phyloP scores from a whole-genome alignment of 176 grass and related monocot species.

The Luzula sylvatica region DNA sequence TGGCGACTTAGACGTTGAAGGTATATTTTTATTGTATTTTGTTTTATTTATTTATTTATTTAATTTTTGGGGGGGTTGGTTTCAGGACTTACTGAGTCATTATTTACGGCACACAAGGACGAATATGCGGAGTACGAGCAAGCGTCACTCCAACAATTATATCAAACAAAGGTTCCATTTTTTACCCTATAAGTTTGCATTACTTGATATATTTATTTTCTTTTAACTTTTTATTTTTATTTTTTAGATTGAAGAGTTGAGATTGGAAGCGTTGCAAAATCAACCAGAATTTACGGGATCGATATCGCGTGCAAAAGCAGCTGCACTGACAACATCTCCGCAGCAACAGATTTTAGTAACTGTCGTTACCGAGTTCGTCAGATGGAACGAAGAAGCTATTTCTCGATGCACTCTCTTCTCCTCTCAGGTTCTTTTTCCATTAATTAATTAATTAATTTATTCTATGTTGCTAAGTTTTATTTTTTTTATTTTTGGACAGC shows the following conservation, averaged over 20 bases:
- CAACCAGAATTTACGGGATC: conserved; percentile 83
- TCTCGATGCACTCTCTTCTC: conserved; percentile 86
- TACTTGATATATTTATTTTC: no score
- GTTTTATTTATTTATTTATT: conserved; percentile 3
- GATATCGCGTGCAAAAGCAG: conserved; percentile 72
- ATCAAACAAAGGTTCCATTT: conserved; percentile 70
- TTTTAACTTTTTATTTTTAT: conserved; percentile 10
- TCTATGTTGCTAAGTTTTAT: conserved; percentile 8
- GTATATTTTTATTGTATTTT: conserved; percentile 27
- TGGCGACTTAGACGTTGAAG: conserved; percentile 98
- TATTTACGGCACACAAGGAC: conserved; percentile 87
- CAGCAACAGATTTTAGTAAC: conserved; percentile 92
- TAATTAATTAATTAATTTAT: conserved; percentile 10
- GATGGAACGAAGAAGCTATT: conserved; percentile 97
- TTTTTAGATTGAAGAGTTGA: conserved; percentile 72
- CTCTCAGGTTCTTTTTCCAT: conserved; percentile 49
- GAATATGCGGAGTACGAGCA: conserved; percentile 95
- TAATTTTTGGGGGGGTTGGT: neutral
- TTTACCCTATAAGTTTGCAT: conserved; percentile 5
- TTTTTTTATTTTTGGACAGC: conserved; percentile 41
- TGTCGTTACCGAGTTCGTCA: conserved; percentile 86
- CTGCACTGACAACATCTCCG: conserved; percentile 45
- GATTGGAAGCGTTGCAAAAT: conserved; percentile 57
- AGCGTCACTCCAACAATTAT: conserved; percentile 75
- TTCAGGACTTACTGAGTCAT: conserved; percentile 81